Evolutionary conservation across 2,329 filamentous ascomycete genomes (phyloP), one percentile per base, ranked within the genome.

Genomic region (Neospermospora avenae): DNA sequence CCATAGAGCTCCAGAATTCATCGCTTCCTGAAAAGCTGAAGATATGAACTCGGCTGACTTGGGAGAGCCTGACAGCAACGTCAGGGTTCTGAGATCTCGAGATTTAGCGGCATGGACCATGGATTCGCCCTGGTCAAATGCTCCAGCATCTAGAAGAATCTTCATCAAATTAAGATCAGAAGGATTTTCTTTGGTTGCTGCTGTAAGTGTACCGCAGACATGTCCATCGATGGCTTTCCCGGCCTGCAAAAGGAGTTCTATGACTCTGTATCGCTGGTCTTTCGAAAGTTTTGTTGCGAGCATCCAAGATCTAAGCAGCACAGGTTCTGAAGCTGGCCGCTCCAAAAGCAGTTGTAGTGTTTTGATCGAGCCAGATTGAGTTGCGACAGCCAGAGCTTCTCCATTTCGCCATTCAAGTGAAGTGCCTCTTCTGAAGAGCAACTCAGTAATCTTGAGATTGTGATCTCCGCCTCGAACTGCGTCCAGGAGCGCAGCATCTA

Each of bases 91-190:
- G 4, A 62, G 34, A 51, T 65, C 63, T 11, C 60, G 42, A 11
- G 34, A 18, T 4, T 13, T 44, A 24, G 54, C 62, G 13, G 60
- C 60, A 46, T 62, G 37, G 7, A 57, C 74, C n/a, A 86, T 66
- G 0, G 80, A 77, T 67, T 82, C 78, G 69, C 81, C 84, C 24
- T 77, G 76, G 58, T 84, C 82, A 0, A 75, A 75, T 4, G 77
- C 82, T 1, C 82, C 78, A 31, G 81, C 74, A 1, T 72, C 70
- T 4, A 85, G 70, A 4, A 85, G 72, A 3, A 84, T 69, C 44
- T 76, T 74, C 1, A 84, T 75, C 2, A 81, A 73, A 3, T 52
- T 41, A 13, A 58, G 60, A 34, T 66, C 62, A 10, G 57, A 41
- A 1, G 62, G 62, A 4, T 8, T 56, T 16, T 63, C 57, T 31